Evolutionary conservation across 2,329 filamentous ascomycete genomes (phyloP).

Genomic region (Polytolypa hystricis): DNA sequence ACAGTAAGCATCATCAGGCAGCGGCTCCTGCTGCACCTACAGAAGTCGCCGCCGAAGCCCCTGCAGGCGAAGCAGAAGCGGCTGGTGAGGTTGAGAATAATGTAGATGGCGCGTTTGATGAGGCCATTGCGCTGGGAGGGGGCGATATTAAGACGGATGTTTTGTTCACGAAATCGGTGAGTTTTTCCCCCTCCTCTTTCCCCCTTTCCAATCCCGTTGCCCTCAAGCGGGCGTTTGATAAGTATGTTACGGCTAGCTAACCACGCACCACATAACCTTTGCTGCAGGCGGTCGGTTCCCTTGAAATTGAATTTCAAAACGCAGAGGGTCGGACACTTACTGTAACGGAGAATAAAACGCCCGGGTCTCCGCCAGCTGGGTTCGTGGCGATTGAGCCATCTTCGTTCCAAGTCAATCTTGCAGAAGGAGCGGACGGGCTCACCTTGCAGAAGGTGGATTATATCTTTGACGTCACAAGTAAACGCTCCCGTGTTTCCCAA

Average conservation of each 20-base stretch:
- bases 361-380: slow-evolving; percentile 25
- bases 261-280: background rate
- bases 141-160: too few species aligned
- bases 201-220: too few species aligned
- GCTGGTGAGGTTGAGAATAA: background rate
- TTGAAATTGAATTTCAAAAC: slow-evolving; percentile 34
- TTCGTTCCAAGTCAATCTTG: slow-evolving; percentile 27
- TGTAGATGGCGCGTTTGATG: background rate
- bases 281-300: slow-evolving; percentile 19
- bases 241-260: too few species aligned
- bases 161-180: too few species aligned
- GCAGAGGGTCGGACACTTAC: slow-evolving; percentile 22
- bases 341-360: slow-evolving; percentile 29
- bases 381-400: slow-evolving; percentile 29
- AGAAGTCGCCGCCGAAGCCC: too few species aligned
- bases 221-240: too few species aligned
- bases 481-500: slow-evolving; percentile 9
- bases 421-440: slow-evolving; percentile 20
- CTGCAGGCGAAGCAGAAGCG: too few species aligned
- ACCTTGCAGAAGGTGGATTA: slow-evolving; percentile 34
- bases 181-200: too few species aligned
- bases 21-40: too few species aligned
- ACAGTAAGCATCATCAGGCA: too few species aligned
- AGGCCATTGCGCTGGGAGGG: too few species aligned
- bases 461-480: slow-evolving; percentile 27